phyloP scores from a whole-genome alignment of 2,329 filamentous ascomycete species.

The Nigrospora sphaerica region DNA sequence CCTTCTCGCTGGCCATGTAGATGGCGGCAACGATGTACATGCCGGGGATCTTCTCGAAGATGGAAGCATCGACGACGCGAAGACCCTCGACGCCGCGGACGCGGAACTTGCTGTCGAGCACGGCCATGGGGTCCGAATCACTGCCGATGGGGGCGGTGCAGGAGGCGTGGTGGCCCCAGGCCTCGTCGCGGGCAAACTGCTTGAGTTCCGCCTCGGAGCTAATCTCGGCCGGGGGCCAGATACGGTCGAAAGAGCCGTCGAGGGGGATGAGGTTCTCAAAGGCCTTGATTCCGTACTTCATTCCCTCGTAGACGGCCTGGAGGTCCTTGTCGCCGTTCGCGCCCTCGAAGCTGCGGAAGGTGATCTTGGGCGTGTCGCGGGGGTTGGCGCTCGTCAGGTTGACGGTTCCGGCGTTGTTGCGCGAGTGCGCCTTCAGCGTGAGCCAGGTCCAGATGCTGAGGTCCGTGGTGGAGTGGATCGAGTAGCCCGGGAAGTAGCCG shows the following conservation, averaged over 20 bases:
- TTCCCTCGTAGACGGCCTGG: conserved; percentile 40
- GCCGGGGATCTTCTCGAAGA: conserved; percentile 44
- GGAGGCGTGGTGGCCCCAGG: conserved; percentile 18
- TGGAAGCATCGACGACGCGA: conserved; percentile 55
- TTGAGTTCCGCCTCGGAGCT: conserved; percentile 34
- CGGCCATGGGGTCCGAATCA: conserved; percentile 45
- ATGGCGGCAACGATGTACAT: conserved; percentile 35
- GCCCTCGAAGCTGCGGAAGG: conserved; percentile 41
- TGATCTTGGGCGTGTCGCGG: conserved; percentile 23
- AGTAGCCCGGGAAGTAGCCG: conserved; percentile 50
- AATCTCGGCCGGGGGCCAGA: conserved; percentile 28
- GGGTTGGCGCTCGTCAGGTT: conserved; percentile 28
- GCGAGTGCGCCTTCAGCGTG: conserved; percentile 46
- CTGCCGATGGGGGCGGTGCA: conserved; percentile 50
- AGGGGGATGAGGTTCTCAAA: conserved; percentile 23
- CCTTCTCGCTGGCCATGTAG: conserved; percentile 54
- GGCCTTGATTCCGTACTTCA: conserved; percentile 37
- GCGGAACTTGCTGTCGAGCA: conserved; percentile 49
- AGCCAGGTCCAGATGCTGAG: conserved; percentile 32
- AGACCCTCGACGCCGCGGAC: conserved; percentile 48
- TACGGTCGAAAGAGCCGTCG: conserved; percentile 29
- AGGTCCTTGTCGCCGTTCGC: conserved; percentile 22
- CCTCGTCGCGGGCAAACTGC: conserved; percentile 37
- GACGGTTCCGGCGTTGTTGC: conserved; percentile 35
- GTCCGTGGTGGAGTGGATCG: conserved; percentile 32